Percentiles rank a stretch among this genome's conserved stretches.
Conservation (phyloP, 1,284 basidiomycete species). For the Puccinia novopanici region DNA sequence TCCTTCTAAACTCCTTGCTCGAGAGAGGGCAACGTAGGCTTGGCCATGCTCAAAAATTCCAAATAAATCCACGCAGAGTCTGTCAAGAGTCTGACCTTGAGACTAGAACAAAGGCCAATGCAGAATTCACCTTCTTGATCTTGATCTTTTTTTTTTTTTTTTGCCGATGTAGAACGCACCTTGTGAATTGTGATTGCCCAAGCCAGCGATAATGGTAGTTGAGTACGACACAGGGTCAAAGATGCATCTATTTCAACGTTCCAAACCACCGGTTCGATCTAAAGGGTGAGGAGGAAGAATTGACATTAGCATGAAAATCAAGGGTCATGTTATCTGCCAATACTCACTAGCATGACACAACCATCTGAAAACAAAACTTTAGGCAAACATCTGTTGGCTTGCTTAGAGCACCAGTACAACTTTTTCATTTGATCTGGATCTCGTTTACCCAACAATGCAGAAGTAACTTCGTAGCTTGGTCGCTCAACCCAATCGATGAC, state of each 20-base stretch:
- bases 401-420: slow-evolving; percentile 52
- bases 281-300: slow-evolving; percentile 10
- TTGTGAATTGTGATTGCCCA: slow-evolving; percentile 52
- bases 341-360: slow-evolving; percentile 25
- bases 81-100: slow-evolving; percentile 47
- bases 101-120: slow-evolving; percentile 10
- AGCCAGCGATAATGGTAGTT: slow-evolving; percentile 53
- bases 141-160: background rate
- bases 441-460: background rate
- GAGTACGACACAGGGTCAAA: slow-evolving; percentile 53
- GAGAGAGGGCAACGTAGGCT: slow-evolving; percentile 45
- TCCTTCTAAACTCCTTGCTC: slow-evolving; percentile 40
- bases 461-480: slow-evolving; percentile 19
- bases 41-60: slow-evolving; percentile 47
- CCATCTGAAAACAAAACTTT: slow-evolving; percentile 54
- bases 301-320: background rate
- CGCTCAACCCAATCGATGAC: slow-evolving; percentile 54
- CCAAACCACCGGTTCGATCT: slow-evolving; percentile 54
- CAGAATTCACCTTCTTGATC: background rate
- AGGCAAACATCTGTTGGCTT: slow-evolving; percentile 51
- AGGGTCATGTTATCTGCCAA: no score
- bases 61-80: slow-evolving; percentile 39
- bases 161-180: background rate
- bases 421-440: slow-evolving; percentile 1
- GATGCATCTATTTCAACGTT: slow-evolving; percentile 53